phyloP scores from a whole-genome alignment of 2,329 filamentous ascomycete genomes.

The Penicillium sp. region DNA sequence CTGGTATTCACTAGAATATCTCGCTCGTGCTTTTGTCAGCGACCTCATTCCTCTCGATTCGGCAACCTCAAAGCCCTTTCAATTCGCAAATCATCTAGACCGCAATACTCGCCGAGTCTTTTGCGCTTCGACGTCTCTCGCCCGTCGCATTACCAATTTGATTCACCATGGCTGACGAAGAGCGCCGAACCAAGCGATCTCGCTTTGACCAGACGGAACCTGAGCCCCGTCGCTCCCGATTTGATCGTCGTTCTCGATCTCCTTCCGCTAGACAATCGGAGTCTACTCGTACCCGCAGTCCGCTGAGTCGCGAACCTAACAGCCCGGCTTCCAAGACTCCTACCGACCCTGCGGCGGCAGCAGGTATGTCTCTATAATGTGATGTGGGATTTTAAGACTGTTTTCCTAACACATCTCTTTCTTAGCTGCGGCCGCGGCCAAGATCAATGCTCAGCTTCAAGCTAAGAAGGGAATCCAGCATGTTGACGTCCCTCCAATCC shows the following conservation, averaged over 20 bases:
- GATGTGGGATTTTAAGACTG: background rate
- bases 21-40: background rate
- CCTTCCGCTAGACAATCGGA: slow-evolving; percentile 71
- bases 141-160: background rate
- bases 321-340: slow-evolving; percentile 54
- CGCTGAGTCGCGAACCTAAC: slow-evolving; percentile 60
- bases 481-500: slow-evolving; percentile 83
- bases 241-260: slow-evolving; percentile 89
- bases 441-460: slow-evolving; percentile 81
- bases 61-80: slow-evolving; percentile 15
- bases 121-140: background rate
- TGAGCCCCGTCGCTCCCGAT: slow-evolving; percentile 79
- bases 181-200: slow-evolving; percentile 79
- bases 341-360: slow-evolving; percentile 74
- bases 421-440: slow-evolving; percentile 82
- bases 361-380: slow-evolving; percentile 58
- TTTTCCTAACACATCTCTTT: slow-evolving; percentile 18
- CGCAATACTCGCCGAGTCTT: no score
- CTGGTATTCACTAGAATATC: background rate
- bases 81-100: slow-evolving; percentile 1
- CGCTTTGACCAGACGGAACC: slow-evolving; percentile 93
- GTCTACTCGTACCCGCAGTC: slow-evolving; percentile 77
- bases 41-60: background rate
- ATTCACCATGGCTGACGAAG: slow-evolving; percentile 72
- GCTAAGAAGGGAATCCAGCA: slow-evolving; percentile 89